Conservation (phyloP, 1,284 basidiomycete genomes). For the Cryptococcus sp. region DNA sequence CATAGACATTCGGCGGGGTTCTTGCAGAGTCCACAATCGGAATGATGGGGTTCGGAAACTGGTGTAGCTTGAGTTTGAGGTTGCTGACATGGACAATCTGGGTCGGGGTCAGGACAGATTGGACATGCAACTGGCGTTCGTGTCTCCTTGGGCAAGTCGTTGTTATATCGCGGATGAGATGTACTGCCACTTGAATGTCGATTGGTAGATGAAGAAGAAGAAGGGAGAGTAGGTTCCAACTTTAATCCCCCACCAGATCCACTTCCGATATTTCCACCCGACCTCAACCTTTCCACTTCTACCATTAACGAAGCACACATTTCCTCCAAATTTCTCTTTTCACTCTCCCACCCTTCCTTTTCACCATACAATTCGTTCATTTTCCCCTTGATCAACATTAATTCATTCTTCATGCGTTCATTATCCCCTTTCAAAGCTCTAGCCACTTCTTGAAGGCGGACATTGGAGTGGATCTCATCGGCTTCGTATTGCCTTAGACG, state of each 20-base stretch:
- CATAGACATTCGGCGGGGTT: constrained; percentile 39
- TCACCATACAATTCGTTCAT: constrained; percentile 61
- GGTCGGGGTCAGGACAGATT: constrained; percentile 46
- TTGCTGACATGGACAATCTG: constrained; percentile 45
- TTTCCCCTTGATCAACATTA: constrained; percentile 61
- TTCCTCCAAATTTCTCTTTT: constrained; percentile 12
- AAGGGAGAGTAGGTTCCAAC: neutral
- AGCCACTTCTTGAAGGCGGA: constrained; percentile 77
- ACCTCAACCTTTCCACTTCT: constrained; percentile 17
- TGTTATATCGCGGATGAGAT: too few relatives aligned
- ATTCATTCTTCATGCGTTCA: constrained; percentile 41
- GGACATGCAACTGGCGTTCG: constrained; percentile 36
- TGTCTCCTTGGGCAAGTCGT: neutral
- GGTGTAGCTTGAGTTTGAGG: neutral
- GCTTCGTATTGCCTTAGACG: constrained; percentile 81
- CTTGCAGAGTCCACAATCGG: constrained; percentile 37
- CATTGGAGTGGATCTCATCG: constrained; percentile 82
- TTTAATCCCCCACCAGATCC: constrained; percentile 14
- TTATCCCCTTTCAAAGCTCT: constrained; percentile 87
- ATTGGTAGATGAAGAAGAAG: constrained; percentile 9
- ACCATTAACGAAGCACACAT: constrained; percentile 10
- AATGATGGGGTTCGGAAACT: constrained; percentile 1
- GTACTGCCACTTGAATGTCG: too few relatives aligned
- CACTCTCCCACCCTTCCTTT: constrained; percentile 26
- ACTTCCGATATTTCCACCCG: constrained; percentile 14